A percentile compares a stretch with the other conserved stretches of the same genome.
These are phyloP conservation scores for Nigrospora sphaerica DNA, from an alignment of 2,329 filamentous ascomycete genomes.

Conservation along the genomic window DNA sequence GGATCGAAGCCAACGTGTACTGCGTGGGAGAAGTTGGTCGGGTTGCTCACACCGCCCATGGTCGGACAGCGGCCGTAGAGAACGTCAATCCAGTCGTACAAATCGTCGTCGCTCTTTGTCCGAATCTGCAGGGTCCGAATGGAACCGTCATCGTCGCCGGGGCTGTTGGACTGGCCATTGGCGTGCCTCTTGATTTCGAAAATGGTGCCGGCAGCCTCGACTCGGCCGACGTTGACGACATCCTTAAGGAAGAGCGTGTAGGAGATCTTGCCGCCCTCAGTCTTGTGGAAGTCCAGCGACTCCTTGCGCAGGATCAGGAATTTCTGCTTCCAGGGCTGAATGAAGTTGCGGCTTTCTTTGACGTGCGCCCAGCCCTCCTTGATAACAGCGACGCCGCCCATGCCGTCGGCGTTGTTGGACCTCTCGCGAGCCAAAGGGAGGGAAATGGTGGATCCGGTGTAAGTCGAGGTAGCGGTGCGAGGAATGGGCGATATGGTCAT, in stretches of 20 bases:
- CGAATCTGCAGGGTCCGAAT: slow-evolving; percentile 83
- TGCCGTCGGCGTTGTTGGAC: slow-evolving; percentile 52
- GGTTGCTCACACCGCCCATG: slow-evolving; percentile 97
- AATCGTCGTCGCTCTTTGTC: slow-evolving; percentile 90
- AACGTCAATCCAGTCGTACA: slow-evolving; percentile 98
- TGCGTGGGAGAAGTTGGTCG: slow-evolving; percentile 94
- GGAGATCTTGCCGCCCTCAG: slow-evolving; percentile 79
- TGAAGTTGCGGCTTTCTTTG: slow-evolving; percentile 84
- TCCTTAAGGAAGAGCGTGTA: slow-evolving; percentile 80
- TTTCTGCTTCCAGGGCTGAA: slow-evolving; percentile 83
- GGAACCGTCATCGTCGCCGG: slow-evolving; percentile 71
- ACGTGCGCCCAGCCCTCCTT: slow-evolving; percentile 79
- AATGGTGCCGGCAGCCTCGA: slow-evolving; percentile 84
- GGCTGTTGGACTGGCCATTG: slow-evolving; percentile 61
- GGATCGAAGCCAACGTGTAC: slow-evolving; percentile 98
- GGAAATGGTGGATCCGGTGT: slow-evolving; percentile 65
- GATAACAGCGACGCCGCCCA: slow-evolving; percentile 64
- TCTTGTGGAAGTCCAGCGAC: slow-evolving; percentile 90
- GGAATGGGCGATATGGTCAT: slow-evolving; percentile 69
- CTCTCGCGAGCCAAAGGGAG: slow-evolving; percentile 59
- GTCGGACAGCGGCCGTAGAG: slow-evolving; percentile 95
- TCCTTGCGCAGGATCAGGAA: slow-evolving; percentile 90
- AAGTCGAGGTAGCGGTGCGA: slow-evolving; percentile 57
- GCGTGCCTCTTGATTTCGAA: slow-evolving; percentile 84
- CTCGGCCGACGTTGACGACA: slow-evolving; percentile 82